Base-by-base conservation (phyloP, 2,329 filamentous ascomycete species). In the Spiromastix sp. region DNA sequence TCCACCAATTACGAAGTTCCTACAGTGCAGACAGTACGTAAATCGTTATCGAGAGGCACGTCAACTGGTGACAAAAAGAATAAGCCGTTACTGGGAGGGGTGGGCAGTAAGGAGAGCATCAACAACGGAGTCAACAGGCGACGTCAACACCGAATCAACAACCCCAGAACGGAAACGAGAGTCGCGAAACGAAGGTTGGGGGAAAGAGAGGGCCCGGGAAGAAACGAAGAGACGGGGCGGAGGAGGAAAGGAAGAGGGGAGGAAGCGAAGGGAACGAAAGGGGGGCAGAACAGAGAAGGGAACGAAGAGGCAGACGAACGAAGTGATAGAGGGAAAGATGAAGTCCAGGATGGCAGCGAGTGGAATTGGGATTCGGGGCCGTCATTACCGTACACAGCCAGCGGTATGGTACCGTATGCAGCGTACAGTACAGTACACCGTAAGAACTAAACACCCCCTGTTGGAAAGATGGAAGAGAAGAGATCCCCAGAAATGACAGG, bases 341-440 rank as follows among this genome's bases (percentile, higher is more conserved):
- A 30, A 13, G 18, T 27, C 36, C 39, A 20, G 10, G 35, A 34
- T 20, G 34, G 40, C 37, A 32, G 36, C 44, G 34, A 29, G 37
- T 28, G 28, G 39, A 44, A 37, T 33, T 34, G 36, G 38, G 44
- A 36, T 41, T 30, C 35, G 38, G 32, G 36, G 37, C n/a, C n/a
- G n/a, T n/a, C n/a, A n/a, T n/a, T n/a, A n/a, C n/a, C n/a, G n/a
- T n/a, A n/a, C n/a, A 34, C 12, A n/a, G 2, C 12, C 11, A 7
- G 10, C 26, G 13, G 18, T 35, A 36, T 30, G n/a, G 34, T 36
- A 36, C 13, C 17, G 32, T 34, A 34, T 12, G 16, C 11, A 19
- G 21, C 20, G 21, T 34, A 34, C 32, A 34, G 15, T 15, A 30
- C 15, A 17, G 11, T n/a, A n/a, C n/a, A n/a, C n/a, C n/a, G n/a